Base-by-base conservation (phyloP, 1,139 yeast species). In the Blastobotrys illinoisensis region DNA sequence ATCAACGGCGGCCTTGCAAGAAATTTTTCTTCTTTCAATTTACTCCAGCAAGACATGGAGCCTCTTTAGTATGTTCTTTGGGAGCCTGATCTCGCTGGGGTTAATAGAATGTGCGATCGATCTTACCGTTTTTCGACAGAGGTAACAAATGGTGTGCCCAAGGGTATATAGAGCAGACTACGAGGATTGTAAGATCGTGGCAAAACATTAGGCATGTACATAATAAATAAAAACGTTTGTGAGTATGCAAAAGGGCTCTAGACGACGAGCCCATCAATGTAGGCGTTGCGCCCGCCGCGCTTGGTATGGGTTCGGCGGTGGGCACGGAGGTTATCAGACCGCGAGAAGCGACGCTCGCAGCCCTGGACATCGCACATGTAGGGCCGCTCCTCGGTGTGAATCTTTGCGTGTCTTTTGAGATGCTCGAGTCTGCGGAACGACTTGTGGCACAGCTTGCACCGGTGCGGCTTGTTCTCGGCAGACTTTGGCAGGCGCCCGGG, bases 371-470 rank as follows among this genome's bases (percentile, higher is more conserved):
- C 85, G 72, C 98, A 91, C 55, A 77, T 79, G 66, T 80, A 90
- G 4, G 97, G 97, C 61, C 93, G 86, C 65, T 89, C 97, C 55
- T 85, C 80, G 9, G 96, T 86, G 73, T 91, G 98, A 50, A 91
- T 84, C 70, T 91, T 81, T 79, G 86, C 77, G 70, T 91, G 98
- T 60, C 98, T 79, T 68, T 89, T 88, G 54, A 91, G 88, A 74
- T 93, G 97, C 66, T 93, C 97, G 40, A 95, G 91, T 58, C 98
- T 78, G 67, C 88, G 91, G 76, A 91, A 91, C 64, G 96, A 85
- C 58, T 89, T 75, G n/a, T 87, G 85, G 62, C 77, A 73, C 51
- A 63, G 59, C 32, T 56, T 58, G 74, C 97, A 90, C 51, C 60
- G 61, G 62, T 64, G 76, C 69, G 72, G 71, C 68, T 67, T 68